Evolutionary conservation across 495 filamentous ascomycete genomes (phyloP), one percentile per base, ranked within the genome.

Genomic region (Xylaria intraflava): DNA sequence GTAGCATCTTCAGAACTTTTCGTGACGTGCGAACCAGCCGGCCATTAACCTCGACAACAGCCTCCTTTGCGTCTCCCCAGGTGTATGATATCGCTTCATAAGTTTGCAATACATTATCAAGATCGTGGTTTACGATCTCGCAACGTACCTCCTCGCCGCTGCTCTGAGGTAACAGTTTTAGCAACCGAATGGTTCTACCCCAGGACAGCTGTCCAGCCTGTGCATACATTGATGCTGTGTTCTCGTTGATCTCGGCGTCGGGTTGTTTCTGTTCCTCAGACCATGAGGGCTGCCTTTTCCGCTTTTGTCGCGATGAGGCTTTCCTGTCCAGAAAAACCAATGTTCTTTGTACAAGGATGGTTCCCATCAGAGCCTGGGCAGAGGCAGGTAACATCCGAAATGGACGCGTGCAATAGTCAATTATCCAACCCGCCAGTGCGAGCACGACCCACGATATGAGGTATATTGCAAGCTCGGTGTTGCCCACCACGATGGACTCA

Each of bases 61-160:
- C 16, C 47, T 47, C 48, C 11, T 26, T 45, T n/a, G 44, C 16
- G 9, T 60, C 52, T 5, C 61, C 61, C 64, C 64, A 66, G 27
- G 55, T 59, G 46, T 66, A 66, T 2, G 64, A 66, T 22, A 66
- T 49, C 30, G 64, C 59, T 43, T 62, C 55, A 23, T 62, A 64
- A n/a, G 40, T 6, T 5, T 2, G 11, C 14, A 22, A 26, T 7
- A 29, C 6, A 20, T 27, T 35, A 0, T 50, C 30, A 6, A 62
- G 38, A 24, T 53, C 26, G 30, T 20, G 16, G 23, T 59, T 41
- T 17, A 62, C 47, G 14, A 65, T 49, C 19, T 62, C 56, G 40
- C 52, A 53, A 16, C 36, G 4, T 1, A 62, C 33, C 10, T 50
- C 30, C 6, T 55, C 24, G 10, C 54, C 53, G 11, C 9, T 30